A percentile compares a stretch with the other conserved stretches of the same genome.
These are phyloP conservation scores for Arthrinium puccinioides DNA, from an alignment of 2,329 filamentous ascomycete genomes.

Conservation along the genomic window DNA sequence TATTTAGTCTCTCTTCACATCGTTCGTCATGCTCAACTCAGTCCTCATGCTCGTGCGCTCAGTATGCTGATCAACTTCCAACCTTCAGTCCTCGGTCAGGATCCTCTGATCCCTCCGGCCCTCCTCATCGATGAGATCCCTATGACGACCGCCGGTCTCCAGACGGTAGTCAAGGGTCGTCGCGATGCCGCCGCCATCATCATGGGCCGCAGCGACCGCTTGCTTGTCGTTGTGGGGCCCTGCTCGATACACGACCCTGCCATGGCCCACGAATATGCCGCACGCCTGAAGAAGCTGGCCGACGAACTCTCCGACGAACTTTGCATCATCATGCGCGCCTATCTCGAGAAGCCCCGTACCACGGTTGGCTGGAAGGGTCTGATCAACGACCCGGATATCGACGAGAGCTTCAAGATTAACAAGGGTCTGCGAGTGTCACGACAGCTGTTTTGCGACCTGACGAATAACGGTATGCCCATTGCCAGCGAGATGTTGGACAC, in stretches of 20 bases:
- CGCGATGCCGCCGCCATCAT: conserved; percentile 66
- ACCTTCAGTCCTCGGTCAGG: conserved; percentile 75
- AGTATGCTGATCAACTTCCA: conserved; percentile 17
- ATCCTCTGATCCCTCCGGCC: conserved; percentile 83
- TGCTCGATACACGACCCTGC: conserved; percentile 96
- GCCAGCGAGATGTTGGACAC: conserved; percentile 98
- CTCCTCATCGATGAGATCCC: conserved; percentile 84
- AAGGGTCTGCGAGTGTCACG: conserved; percentile 91
- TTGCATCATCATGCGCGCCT: conserved; percentile 93
- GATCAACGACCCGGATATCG: conserved; percentile 98
- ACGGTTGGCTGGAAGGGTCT: conserved; percentile 99
- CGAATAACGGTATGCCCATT: conserved; percentile 81
- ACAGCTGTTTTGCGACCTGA: conserved; percentile 89
- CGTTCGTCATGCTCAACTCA: not conserved
- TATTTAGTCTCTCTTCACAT: too few relatives aligned
- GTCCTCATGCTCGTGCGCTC: not conserved
- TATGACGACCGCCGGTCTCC: conserved; percentile 51
- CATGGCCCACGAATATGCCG: conserved; percentile 81
- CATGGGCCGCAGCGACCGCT: conserved; percentile 72
- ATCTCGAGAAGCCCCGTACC: conserved; percentile 97
- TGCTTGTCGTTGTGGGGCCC: conserved; percentile 89
- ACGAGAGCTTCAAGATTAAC: conserved; percentile 97
- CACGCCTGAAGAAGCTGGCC: conserved; percentile 67
- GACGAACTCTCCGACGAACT: conserved; percentile 77
- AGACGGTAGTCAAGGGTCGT: conserved; percentile 66